Evolutionary conservation across 306 rosid genomes (phyloP).

Genomic region (Amphicarpaea edgeworthii): DNA sequence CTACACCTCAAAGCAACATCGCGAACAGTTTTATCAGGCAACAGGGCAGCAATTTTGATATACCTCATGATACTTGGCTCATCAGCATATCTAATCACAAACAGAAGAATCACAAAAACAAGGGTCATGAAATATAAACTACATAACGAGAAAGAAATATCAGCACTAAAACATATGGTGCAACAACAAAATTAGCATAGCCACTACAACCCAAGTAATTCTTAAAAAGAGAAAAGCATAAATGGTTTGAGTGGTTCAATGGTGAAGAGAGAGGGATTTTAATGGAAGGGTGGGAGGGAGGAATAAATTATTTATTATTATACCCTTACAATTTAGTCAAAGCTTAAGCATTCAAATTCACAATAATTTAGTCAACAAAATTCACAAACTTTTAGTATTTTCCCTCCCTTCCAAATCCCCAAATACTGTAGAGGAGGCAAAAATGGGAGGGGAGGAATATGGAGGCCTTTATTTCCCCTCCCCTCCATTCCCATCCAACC

Average conservation of each 20-base stretch:
- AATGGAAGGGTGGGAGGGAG: not conserved
- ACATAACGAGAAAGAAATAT: slow-evolving; percentile 25
- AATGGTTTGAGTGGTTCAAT: not conserved
- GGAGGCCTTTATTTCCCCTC: not conserved
- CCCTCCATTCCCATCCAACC: not conserved
- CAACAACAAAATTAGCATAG: slow-evolving; percentile 1
- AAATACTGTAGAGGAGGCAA: not conserved
- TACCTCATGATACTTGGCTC: slow-evolving; percentile 96
- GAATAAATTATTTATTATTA: not conserved
- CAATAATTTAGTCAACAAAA: not conserved
- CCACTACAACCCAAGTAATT: slow-evolving; percentile 11
- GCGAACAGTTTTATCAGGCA: slow-evolving; percentile 96
- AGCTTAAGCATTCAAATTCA: not conserved
- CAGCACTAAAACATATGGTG: not conserved
- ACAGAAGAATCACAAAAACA: slow-evolving; percentile 40
- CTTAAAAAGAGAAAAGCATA: slow-evolving; percentile 24
- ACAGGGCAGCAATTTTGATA: slow-evolving; percentile 89
- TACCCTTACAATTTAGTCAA: not conserved
- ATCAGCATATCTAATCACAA: slow-evolving; percentile 67
- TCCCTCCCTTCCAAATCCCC: not conserved
- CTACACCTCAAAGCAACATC: slow-evolving; percentile 99
- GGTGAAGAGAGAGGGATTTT: not conserved
- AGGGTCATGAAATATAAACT: slow-evolving; percentile 17
- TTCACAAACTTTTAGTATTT: slow-evolving; percentile 1
- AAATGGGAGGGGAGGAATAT: not conserved